These are phyloP conservation scores for Phytophthora podocarpi DNA, from an alignment of 352 stramenopile species.

Conservation along the genomic window DNA sequence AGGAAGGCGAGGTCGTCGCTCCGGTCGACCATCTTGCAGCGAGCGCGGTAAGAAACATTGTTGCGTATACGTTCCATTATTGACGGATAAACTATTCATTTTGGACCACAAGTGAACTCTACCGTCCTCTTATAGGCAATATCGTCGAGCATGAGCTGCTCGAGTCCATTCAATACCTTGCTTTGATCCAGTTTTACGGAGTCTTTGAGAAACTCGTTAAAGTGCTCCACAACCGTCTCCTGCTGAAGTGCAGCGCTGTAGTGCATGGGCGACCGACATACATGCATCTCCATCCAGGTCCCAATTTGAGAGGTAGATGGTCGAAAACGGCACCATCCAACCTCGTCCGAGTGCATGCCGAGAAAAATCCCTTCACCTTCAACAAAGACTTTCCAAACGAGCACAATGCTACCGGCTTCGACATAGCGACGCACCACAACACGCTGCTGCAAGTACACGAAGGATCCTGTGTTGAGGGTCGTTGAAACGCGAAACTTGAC, in stretches of 20 bases:
- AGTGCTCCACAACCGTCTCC: background rate
- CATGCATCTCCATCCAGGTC: constrained; percentile 4
- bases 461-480: background rate
- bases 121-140: too few species aligned
- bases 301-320: constrained; percentile 10
- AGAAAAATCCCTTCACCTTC: constrained; percentile 39
- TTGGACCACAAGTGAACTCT: too few species aligned
- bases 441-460: constrained; percentile 19
- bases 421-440: constrained; percentile 51
- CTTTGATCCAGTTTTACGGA: background rate
- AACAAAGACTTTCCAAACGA: constrained; percentile 66
- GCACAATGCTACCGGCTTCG: constrained; percentile 50
- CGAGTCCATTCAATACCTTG: background rate
- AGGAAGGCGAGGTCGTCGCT: constrained; percentile 10
- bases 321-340: constrained; percentile 29
- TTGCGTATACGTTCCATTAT: too few species aligned
- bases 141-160: background rate
- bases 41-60: too few species aligned
- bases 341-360: constrained; percentile 39
- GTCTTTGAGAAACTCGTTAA: background rate
- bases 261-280: constrained; percentile 4
- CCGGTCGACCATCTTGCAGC: background rate
- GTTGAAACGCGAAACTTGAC: constrained; percentile 1
- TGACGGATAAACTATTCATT: too few species aligned
- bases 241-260: background rate